These are phyloP conservation scores for Gossypium trilobum DNA, from an alignment of 441 rosid species.

Conservation along the genomic window DNA sequence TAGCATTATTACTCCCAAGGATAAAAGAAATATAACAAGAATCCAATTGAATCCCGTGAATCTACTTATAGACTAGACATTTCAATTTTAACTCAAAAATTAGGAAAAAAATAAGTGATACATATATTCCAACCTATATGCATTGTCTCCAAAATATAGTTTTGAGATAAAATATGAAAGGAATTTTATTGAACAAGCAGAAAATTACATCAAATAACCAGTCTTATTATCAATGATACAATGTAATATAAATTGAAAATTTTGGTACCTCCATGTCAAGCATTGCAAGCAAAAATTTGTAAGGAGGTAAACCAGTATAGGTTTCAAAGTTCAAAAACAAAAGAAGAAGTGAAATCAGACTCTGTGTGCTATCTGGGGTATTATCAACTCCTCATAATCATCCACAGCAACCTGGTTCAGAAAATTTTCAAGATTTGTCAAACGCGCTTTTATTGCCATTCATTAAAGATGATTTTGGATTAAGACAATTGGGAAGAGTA, in stretches of 20 bases:
- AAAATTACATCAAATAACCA: not conserved
- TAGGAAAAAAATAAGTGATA: no score
- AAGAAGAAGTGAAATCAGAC: constrained; percentile 9
- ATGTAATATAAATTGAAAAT: not conserved
- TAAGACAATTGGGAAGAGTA: not conserved
- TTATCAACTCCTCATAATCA: constrained; percentile 58
- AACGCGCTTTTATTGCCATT: not conserved
- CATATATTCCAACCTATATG: no score
- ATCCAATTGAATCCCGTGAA: no score
- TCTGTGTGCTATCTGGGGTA: constrained; percentile 59
- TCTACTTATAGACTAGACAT: no score
- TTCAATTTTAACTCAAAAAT: no score
- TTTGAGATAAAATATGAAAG: no score
- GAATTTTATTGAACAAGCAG: not conserved
- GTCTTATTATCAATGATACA: not conserved
- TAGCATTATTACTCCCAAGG: no score
- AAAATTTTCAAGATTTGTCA: constrained; percentile 5
- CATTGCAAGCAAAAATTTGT: not conserved
- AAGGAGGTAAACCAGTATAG: not conserved
- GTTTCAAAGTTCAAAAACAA: no score
- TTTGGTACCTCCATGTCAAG: constrained; percentile 15
- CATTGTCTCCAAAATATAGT: no score
- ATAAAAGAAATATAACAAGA: no score
- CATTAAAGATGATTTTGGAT: not conserved
- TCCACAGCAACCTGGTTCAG: constrained; percentile 51